These are phyloP conservation scores for Sordaria brevicollis DNA, from an alignment of 495 filamentous ascomycete species.

Conservation along the genomic window DNA sequence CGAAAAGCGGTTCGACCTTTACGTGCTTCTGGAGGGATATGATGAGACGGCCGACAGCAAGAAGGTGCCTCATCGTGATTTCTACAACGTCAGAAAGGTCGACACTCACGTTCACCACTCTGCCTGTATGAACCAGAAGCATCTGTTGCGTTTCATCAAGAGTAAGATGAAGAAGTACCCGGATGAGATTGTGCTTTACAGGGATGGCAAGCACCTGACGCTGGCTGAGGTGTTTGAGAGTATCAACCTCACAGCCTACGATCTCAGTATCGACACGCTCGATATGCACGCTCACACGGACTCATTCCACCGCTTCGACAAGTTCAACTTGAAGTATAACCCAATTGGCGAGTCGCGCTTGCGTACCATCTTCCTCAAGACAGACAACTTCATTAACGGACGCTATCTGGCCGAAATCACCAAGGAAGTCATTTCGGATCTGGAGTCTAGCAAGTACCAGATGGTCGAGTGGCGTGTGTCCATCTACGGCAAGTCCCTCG, in stretches of 20 bases:
- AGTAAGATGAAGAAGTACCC: slow-evolving; percentile 98
- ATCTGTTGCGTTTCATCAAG: slow-evolving; percentile 95
- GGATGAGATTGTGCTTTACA: slow-evolving; percentile 84
- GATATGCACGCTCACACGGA: slow-evolving; percentile 99
- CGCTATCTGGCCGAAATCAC: slow-evolving; percentile 96
- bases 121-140: slow-evolving; percentile 99
- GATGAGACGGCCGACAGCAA: slow-evolving; percentile 98
- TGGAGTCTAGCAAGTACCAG: slow-evolving; percentile 98
- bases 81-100: slow-evolving; percentile 97
- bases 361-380: slow-evolving; percentile 94
- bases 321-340: slow-evolving; percentile 99
- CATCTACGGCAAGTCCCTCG: slow-evolving; percentile 81
- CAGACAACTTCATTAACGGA: slow-evolving; percentile 93
- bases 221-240: slow-evolving; percentile 91
- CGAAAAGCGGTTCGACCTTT: slow-evolving; percentile 93
- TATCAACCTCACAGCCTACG: slow-evolving; percentile 93
- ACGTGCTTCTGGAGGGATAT: slow-evolving; percentile 86
- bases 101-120: slow-evolving; percentile 99
- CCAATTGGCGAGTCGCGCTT: slow-evolving; percentile 91
- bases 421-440: slow-evolving; percentile 93
- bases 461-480: slow-evolving; percentile 99
- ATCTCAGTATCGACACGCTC: slow-evolving; percentile 94
- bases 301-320: slow-evolving; percentile 97
- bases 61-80: slow-evolving; percentile 91
- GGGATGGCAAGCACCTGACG: slow-evolving; percentile 88